These are phyloP conservation scores for Boletus sensibilis DNA, from an alignment of 768 basidiomycete species.

Conservation along the genomic window DNA sequence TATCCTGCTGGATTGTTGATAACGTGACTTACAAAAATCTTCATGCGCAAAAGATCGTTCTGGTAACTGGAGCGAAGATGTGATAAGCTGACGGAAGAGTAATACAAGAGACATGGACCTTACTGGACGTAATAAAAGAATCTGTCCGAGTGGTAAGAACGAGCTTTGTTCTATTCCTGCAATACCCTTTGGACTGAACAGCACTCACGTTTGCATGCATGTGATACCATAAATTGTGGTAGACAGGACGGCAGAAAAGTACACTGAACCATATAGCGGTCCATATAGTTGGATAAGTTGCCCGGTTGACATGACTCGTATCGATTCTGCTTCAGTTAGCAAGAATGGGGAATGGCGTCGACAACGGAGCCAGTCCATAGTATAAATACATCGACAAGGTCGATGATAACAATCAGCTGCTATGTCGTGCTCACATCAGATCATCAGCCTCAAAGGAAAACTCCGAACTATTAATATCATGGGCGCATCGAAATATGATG, in stretches of 20 bases:
- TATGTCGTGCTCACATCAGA: no score
- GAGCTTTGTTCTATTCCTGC: neutral
- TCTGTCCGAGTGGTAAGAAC: neutral
- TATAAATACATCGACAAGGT: no score
- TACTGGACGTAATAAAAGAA: constrained; percentile 15
- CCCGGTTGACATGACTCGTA: neutral
- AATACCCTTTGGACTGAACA: neutral
- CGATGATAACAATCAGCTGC: no score
- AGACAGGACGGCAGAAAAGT: neutral
- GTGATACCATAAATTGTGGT: constrained; percentile 3
- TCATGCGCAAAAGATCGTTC: neutral
- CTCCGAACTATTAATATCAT: no score
- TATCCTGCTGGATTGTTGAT: neutral
- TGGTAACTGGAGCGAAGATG: constrained; percentile 2
- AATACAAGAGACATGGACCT: neutral
- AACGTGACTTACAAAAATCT: constrained; percentile 8
- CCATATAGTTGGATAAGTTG: neutral
- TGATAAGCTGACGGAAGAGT: neutral
- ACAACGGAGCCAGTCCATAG: neutral
- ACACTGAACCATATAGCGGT: neutral
- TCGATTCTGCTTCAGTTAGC: neutral
- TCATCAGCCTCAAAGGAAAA: no score
- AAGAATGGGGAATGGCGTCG: neutral
- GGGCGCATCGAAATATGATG: no score
- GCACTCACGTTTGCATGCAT: constrained; percentile 15